Conservation (phyloP, 2,329 filamentous ascomycete species). For the Chaetomium sp. region DNA sequence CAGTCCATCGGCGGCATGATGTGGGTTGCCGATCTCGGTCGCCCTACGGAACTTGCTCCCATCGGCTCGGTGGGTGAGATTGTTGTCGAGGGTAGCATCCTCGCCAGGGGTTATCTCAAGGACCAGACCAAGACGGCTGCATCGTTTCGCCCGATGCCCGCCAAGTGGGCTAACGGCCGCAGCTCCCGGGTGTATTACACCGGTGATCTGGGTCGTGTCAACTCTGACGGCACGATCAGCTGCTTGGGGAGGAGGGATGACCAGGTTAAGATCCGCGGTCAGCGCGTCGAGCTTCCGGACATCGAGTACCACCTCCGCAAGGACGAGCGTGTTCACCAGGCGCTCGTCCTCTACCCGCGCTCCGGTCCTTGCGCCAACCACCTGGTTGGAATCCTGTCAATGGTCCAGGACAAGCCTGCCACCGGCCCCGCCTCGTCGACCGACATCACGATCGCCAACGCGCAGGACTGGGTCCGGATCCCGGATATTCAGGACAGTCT, state of each 20-base stretch:
- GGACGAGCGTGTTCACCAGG: slow-evolving; percentile 45
- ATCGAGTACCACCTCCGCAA: slow-evolving; percentile 47
- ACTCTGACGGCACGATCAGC: slow-evolving; percentile 31
- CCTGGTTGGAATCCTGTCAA: slow-evolving; percentile 30
- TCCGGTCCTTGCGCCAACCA: slow-evolving; percentile 27
- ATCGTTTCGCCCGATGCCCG: not conserved
- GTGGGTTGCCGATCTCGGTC: slow-evolving; percentile 24
- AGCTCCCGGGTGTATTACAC: slow-evolving; percentile 46
- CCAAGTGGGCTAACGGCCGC: not conserved
- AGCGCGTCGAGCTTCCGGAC: slow-evolving; percentile 42
- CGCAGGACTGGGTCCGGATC: slow-evolving; percentile 13
- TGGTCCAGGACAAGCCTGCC: slow-evolving; percentile 11
- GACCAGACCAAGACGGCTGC: slow-evolving; percentile 44
- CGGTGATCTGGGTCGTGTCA: slow-evolving; percentile 37
- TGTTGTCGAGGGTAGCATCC: slow-evolving; percentile 28
- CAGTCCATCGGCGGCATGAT: slow-evolving; percentile 11
- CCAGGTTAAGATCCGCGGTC: slow-evolving; percentile 35
- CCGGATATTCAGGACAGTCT: slow-evolving; percentile 8
- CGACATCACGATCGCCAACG: slow-evolving; percentile 17
- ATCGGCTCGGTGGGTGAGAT: slow-evolving; percentile 32
- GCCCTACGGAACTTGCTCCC: slow-evolving; percentile 26
- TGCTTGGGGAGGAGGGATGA: slow-evolving; percentile 34
- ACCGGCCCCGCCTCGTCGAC: slow-evolving; percentile 11
- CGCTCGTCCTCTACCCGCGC: slow-evolving; percentile 48
- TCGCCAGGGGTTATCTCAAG: slow-evolving; percentile 30